Evolutionary conservation across 2,329 filamentous ascomycete species (phyloP).

Genomic region (Camillea tinctor): DNA sequence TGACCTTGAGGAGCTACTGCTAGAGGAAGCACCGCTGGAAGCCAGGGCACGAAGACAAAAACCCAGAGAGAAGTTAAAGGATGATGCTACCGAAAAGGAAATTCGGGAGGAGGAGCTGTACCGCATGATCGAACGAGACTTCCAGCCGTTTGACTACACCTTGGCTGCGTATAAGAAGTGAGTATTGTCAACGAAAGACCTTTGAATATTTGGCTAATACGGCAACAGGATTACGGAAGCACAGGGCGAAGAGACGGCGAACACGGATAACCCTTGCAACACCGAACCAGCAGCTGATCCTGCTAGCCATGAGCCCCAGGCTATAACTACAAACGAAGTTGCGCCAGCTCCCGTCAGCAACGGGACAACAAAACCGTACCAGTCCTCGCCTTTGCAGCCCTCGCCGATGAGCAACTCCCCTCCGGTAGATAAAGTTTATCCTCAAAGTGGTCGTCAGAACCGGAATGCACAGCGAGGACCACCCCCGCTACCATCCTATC

Average conservation of each 20-base stretch:
- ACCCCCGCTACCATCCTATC: constrained; percentile 42
- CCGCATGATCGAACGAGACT: constrained; percentile 89
- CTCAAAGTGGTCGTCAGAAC: constrained; percentile 7
- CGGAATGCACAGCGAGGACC: constrained; percentile 6
- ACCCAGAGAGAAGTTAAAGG: constrained; percentile 84
- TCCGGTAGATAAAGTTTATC: constrained; percentile 12
- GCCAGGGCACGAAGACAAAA: constrained; percentile 91
- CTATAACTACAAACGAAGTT: constrained; percentile 52
- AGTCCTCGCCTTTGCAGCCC: not conserved
- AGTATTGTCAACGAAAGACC: constrained; percentile 24
- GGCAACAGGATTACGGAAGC: constrained; percentile 36
- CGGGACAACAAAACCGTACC: constrained; percentile 18
- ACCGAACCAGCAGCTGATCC: constrained; percentile 16
- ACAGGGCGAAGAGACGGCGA: constrained; percentile 26
- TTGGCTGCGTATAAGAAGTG: constrained; percentile 74
- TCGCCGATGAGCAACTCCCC: not conserved
- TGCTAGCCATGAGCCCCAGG: constrained; percentile 38
- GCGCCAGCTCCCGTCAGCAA: constrained; percentile 38
- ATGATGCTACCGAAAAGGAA: constrained; percentile 92
- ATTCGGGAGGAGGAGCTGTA: constrained; percentile 94
- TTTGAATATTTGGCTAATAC: not conserved
- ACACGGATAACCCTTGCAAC: constrained; percentile 9
- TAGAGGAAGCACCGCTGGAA: constrained; percentile 94
- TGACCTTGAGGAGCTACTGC: constrained; percentile 86
- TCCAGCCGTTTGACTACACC: constrained; percentile 95